Conservation (phyloP, 2,329 filamentous ascomycete genomes). For the Neurospora crassa region DNA sequence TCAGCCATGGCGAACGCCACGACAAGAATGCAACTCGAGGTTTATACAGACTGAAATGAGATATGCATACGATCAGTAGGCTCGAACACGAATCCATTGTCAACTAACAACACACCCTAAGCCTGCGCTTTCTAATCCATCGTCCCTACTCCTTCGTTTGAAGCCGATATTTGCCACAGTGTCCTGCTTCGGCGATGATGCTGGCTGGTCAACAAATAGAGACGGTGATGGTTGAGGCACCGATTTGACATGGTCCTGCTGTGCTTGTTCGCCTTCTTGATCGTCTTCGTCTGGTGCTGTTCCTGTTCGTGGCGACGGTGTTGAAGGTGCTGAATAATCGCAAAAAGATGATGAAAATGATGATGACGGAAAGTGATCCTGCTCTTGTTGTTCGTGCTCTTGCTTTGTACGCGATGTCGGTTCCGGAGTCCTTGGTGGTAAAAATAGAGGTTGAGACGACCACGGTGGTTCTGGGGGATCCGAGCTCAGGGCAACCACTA, state of each 20-base stretch:
- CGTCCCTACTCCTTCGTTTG: neutral
- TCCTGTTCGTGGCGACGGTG: neutral
- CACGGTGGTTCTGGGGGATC: neutral
- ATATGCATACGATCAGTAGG: neutral
- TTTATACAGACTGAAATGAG: neutral
- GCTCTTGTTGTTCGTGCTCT: neutral
- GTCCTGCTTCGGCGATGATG: neutral
- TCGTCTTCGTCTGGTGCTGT: neutral
- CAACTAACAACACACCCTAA: neutral
- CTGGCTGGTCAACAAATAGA: neutral
- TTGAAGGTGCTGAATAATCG: neutral
- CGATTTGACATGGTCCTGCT: neutral
- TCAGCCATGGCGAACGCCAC: neutral
- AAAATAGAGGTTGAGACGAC: neutral
- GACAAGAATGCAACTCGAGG: neutral
- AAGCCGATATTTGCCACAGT: neutral
- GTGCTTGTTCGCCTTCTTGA: neutral
- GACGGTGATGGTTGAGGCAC: neutral
- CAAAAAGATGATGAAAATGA: neutral
- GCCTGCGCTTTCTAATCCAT: neutral
- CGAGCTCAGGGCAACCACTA: neutral
- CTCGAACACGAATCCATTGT: neutral
- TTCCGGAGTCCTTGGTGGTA: neutral
- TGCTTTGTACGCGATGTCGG: neutral
- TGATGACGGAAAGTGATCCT: neutral